These are phyloP conservation scores for Senna siamea DNA, from an alignment of 306 rosid species.

Conservation along the genomic window DNA sequence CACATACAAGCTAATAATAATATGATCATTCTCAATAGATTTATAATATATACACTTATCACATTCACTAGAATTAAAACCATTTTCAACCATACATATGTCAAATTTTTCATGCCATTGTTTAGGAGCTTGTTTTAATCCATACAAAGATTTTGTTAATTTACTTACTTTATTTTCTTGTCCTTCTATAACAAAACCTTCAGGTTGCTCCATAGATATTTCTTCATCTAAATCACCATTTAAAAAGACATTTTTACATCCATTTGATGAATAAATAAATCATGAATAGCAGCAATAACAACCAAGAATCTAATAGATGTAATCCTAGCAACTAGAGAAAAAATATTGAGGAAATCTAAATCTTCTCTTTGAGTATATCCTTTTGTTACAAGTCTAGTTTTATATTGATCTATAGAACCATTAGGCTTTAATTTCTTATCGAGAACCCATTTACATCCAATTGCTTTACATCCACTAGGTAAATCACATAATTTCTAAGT, in stretches of 20 bases:
- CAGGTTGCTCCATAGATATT: neutral
- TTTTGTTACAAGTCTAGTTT: neutral
- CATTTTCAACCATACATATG: no score
- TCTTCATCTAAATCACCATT: neutral
- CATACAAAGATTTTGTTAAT: neutral
- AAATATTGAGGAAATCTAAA: neutral
- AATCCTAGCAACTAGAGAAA: neutral
- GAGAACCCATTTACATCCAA: neutral
- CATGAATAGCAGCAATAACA: neutral
- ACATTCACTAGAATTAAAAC: no score
- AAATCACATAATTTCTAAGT: no score
- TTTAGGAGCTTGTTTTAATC: neutral
- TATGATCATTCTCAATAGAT: no score
- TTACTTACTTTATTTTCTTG: neutral
- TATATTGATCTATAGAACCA: neutral
- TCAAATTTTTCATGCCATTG: neutral
- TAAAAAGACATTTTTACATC: neutral
- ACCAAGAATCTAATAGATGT: neutral
- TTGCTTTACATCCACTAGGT: no score
- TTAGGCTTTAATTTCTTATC: no score
- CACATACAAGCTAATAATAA: no score
- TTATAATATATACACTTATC: no score
- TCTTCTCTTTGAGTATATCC: neutral
- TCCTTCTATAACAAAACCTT: neutral
- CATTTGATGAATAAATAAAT: neutral